Conservation (phyloP, 2,329 filamentous ascomycete species). For the Penicillium rolfsii region DNA sequence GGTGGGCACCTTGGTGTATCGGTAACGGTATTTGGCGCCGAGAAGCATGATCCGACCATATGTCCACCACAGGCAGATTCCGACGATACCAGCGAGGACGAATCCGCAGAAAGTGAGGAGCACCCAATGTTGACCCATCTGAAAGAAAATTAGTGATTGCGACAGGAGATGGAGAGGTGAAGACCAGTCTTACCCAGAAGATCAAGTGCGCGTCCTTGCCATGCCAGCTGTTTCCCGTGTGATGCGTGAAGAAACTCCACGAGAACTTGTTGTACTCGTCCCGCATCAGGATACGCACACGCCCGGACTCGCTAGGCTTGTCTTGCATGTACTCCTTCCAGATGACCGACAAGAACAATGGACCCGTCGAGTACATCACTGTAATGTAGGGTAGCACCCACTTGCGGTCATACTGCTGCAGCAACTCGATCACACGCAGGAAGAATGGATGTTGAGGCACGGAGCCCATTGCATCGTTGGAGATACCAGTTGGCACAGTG, state of each 20-base stretch:
- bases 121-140: slow-evolving; percentile 62
- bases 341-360: slow-evolving; percentile 73
- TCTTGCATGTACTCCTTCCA: slow-evolving; percentile 72
- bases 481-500: slow-evolving; percentile 76
- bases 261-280: slow-evolving; percentile 69
- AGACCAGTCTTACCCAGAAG: slow-evolving; percentile 58
- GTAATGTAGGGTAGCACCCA: slow-evolving; percentile 75
- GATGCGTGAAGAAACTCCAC: slow-evolving; percentile 73
- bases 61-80: slow-evolving; percentile 54
- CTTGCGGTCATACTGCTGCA: slow-evolving; percentile 69
- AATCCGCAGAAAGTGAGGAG: slow-evolving; percentile 58
- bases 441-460: slow-evolving; percentile 76
- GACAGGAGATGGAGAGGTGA: neutral
- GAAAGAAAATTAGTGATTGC: slow-evolving; percentile 9
- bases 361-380: slow-evolving; percentile 78
- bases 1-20: slow-evolving; percentile 39
- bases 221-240: slow-evolving; percentile 68
- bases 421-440: slow-evolving; percentile 66
- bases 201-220: slow-evolving; percentile 65
- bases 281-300: slow-evolving; percentile 69
- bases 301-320: slow-evolving; percentile 48
- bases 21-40: slow-evolving; percentile 45
- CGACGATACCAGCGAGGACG: slow-evolving; percentile 51
- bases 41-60: slow-evolving; percentile 53
- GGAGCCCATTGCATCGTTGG: slow-evolving; percentile 78